These are phyloP conservation scores for Dipteronia sinensis DNA, from an alignment of 345 rosid genomes.

Conservation along the genomic window DNA sequence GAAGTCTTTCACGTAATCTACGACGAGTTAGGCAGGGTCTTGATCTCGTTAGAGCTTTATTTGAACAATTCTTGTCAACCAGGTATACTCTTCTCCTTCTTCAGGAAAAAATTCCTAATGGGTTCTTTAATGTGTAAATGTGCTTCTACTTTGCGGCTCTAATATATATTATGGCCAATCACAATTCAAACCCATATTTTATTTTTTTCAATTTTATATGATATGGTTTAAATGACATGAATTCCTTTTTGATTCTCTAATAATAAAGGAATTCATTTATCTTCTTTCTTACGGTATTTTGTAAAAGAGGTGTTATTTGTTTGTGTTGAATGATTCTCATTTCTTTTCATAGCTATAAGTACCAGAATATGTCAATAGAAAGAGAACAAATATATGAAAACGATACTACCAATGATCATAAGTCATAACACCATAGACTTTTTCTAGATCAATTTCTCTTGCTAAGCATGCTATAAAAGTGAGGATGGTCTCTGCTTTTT, in stretches of 20 bases:
- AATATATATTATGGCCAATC: too few species aligned
- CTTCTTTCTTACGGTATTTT: background rate
- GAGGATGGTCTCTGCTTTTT: too few species aligned
- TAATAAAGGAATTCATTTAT: too few species aligned
- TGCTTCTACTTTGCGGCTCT: too few species aligned
- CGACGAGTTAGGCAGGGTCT: constrained; percentile 93
- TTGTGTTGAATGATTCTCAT: background rate
- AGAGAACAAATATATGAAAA: background rate
- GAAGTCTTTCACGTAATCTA: constrained; percentile 80
- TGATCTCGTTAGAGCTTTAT: constrained; percentile 82
- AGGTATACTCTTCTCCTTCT: constrained; percentile 31
- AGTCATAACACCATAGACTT: too few species aligned
- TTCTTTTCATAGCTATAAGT: background rate
- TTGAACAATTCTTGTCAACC: constrained; percentile 63
- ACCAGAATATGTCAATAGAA: background rate
- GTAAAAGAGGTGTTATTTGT: background rate
- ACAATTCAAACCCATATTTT: too few species aligned
- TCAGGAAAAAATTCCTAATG: background rate
- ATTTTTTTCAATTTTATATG: too few species aligned
- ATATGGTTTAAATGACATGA: too few species aligned
- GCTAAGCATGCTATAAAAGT: too few species aligned
- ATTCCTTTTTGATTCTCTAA: too few species aligned
- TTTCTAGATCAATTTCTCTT: too few species aligned
- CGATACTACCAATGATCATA: too few species aligned
- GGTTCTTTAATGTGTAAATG: background rate